A percentile compares a stretch with the other conserved stretches of the same genome.
Evolutionary conservation across 495 filamentous ascomycete genomes (phyloP).

Genomic region (Haplographium delicatum): DNA sequence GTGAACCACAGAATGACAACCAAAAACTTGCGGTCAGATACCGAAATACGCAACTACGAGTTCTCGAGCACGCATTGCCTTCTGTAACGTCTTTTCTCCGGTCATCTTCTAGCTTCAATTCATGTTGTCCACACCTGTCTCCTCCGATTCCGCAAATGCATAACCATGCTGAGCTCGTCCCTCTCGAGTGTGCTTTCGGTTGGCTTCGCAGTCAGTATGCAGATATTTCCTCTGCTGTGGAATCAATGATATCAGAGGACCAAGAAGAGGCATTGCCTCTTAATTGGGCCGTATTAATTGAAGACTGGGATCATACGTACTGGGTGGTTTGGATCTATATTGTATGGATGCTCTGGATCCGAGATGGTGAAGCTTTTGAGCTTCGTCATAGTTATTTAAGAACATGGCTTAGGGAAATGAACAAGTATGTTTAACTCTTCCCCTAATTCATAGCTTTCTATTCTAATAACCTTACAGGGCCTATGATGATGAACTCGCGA

Average conservation of each 20-base stretch:
- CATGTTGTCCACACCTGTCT: background rate
- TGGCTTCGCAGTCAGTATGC: constrained; percentile 8
- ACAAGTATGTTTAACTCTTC: background rate
- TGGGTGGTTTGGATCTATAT: constrained; percentile 19
- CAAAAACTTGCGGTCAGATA: constrained; percentile 16
- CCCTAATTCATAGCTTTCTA: background rate
- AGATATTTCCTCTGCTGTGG: background rate
- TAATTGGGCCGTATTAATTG: constrained; percentile 16
- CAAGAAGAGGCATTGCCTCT: constrained; percentile 20
- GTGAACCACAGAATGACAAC: constrained; percentile 16
- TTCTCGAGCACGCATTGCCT: constrained; percentile 2
- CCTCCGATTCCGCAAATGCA: background rate
- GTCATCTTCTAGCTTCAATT: background rate
- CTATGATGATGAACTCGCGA: background rate
- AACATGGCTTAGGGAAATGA: constrained; percentile 3
- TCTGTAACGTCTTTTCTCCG: background rate
- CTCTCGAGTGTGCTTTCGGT: constrained; percentile 17
- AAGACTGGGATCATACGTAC: constrained; percentile 23
- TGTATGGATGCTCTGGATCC: constrained; percentile 13
- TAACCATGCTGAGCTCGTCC: constrained; percentile 4
- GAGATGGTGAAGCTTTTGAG: constrained; percentile 10
- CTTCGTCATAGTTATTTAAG: background rate
- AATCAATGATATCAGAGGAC: constrained; percentile 15
- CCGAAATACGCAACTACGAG: constrained; percentile 4
- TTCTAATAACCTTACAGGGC: background rate